These are phyloP conservation scores for Stevia rebaudiana DNA, from an alignment of 140 eudicot species.

Conservation along the genomic window DNA sequence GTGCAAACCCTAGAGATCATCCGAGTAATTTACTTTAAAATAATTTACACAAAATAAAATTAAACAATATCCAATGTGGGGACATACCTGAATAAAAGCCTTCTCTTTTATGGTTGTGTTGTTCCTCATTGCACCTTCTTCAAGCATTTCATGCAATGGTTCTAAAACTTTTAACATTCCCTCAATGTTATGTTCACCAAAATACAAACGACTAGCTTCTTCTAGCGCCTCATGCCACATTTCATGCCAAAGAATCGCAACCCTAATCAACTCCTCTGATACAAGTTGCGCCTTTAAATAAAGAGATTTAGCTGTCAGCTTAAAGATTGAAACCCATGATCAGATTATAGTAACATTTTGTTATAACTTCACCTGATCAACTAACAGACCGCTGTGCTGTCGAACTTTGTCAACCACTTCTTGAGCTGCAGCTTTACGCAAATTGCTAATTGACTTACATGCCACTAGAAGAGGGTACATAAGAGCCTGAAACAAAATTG, in stretches of 20 bases:
- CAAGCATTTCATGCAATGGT: slow-evolving; percentile 93
- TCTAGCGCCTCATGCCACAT: slow-evolving; percentile 98
- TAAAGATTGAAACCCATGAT: background rate
- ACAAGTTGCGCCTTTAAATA: slow-evolving; percentile 90
- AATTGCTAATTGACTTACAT: slow-evolving; percentile 84
- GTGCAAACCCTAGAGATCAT: no score
- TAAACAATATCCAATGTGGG: background rate
- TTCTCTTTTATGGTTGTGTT: slow-evolving; percentile 78
- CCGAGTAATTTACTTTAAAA: no score
- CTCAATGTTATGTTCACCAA: slow-evolving; percentile 91
- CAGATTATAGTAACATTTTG: background rate
- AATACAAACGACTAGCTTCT: slow-evolving; percentile 96
- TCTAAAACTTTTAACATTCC: slow-evolving; percentile 93
- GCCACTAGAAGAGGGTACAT: slow-evolving; percentile 99
- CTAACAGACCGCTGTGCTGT: slow-evolving; percentile 87
- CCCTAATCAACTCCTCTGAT: slow-evolving; percentile 94
- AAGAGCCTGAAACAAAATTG: slow-evolving; percentile 66
- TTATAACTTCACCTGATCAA: slow-evolving; percentile 69
- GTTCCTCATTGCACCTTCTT: slow-evolving; percentile 74
- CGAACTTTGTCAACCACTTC: slow-evolving; percentile 95
- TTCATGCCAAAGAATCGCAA: slow-evolving; percentile 98
- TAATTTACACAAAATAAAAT: background rate
- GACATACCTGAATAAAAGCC: slow-evolving; percentile 76
- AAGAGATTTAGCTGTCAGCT: slow-evolving; percentile 27
- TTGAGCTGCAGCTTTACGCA: slow-evolving; percentile 92